Conservation (phyloP, 2,329 filamentous ascomycete species). For the Zelopaecilomyces penicillatus region DNA sequence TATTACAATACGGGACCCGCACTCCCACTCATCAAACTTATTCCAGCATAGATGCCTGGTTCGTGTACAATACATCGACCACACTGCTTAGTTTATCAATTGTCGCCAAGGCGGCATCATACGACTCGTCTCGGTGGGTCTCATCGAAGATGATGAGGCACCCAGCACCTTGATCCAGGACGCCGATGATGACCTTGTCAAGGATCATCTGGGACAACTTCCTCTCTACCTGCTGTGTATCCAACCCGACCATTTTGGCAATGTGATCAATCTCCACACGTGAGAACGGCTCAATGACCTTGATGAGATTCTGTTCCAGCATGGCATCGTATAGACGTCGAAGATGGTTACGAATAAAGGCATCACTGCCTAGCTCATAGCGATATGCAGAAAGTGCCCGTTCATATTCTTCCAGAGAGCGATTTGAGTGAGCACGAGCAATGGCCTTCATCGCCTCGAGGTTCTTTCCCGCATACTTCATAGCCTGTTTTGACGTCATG, state of each 20-base stretch:
- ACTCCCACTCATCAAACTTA: slow-evolving; percentile 33
- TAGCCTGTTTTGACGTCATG: slow-evolving; percentile 91
- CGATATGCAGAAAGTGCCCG: slow-evolving; percentile 82
- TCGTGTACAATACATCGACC: slow-evolving; percentile 94
- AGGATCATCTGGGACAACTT: slow-evolving; percentile 99
- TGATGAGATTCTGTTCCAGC: slow-evolving; percentile 98
- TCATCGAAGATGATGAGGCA: slow-evolving; percentile 97
- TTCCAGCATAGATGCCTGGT: slow-evolving; percentile 92
- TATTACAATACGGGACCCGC: slow-evolving; percentile 19
- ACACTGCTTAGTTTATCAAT: slow-evolving; percentile 97
- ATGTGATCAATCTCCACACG: slow-evolving; percentile 95
- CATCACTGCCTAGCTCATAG: slow-evolving; percentile 86
- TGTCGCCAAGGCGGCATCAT: slow-evolving; percentile 87
- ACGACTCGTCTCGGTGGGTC: slow-evolving; percentile 83
- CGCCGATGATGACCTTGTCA: slow-evolving; percentile 96
- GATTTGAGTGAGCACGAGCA: slow-evolving; percentile 87
- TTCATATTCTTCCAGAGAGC: slow-evolving; percentile 95
- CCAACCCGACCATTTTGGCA: slow-evolving; percentile 93
- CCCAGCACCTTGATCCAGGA: slow-evolving; percentile 93
- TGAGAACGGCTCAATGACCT: slow-evolving; percentile 98
- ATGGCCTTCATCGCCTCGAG: slow-evolving; percentile 99
- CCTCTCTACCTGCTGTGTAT: slow-evolving; percentile 92
- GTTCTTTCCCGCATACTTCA: slow-evolving; percentile 91
- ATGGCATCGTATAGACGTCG: slow-evolving; percentile 95
- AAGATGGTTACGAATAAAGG: slow-evolving; percentile 95